Percentiles rank a stretch among this genome's conserved stretches.
Evolutionary conservation across 1,284 basidiomycete genomes (phyloP).

Genomic region (Naganishia cerealis): DNA sequence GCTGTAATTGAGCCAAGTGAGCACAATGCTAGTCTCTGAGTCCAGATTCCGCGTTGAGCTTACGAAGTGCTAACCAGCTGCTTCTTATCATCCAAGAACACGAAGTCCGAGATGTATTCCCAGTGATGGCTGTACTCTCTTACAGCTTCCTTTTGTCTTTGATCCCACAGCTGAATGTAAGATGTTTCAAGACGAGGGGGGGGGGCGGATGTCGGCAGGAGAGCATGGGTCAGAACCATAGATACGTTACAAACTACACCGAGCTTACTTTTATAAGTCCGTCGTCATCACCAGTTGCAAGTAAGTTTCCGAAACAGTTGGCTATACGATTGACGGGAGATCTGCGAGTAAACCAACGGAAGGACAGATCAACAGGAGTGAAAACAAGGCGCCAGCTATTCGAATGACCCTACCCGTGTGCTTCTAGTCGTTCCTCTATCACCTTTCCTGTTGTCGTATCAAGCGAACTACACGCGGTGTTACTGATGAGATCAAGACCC

Average conservation of each 20-base stretch:
- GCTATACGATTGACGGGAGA: slow-evolving; percentile 81
- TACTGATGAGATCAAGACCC: not conserved
- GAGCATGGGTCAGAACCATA: not conserved
- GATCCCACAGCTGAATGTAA: slow-evolving; percentile 82
- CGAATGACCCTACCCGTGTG: slow-evolving; percentile 71
- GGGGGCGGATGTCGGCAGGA: not conserved
- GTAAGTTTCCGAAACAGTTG: slow-evolving; percentile 65
- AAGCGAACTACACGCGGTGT: slow-evolving; percentile 39
- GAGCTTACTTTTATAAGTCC: slow-evolving; percentile 78
- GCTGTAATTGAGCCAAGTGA: slow-evolving; percentile 53
- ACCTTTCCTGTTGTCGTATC: slow-evolving; percentile 61
- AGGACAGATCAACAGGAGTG: slow-evolving; percentile 31
- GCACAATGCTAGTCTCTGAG: slow-evolving; percentile 1
- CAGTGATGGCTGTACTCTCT: slow-evolving; percentile 81
- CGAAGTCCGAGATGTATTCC: slow-evolving; percentile 91
- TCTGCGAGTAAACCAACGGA: slow-evolving; percentile 56
- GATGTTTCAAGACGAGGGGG: not conserved
- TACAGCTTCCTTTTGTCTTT: slow-evolving; percentile 65
- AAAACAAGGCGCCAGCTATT: slow-evolving; percentile 21
- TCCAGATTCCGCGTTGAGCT: slow-evolving; percentile 37
- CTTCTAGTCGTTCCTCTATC: slow-evolving; percentile 64
- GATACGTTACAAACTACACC: not conserved
- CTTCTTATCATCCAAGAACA: slow-evolving; percentile 79
- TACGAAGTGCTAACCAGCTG: slow-evolving; percentile 83
- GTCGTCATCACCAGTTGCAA: slow-evolving; percentile 88